Base-by-base conservation (phyloP, 2,329 filamentous ascomycete genomes). In the Pleoardoris graminearum region DNA sequence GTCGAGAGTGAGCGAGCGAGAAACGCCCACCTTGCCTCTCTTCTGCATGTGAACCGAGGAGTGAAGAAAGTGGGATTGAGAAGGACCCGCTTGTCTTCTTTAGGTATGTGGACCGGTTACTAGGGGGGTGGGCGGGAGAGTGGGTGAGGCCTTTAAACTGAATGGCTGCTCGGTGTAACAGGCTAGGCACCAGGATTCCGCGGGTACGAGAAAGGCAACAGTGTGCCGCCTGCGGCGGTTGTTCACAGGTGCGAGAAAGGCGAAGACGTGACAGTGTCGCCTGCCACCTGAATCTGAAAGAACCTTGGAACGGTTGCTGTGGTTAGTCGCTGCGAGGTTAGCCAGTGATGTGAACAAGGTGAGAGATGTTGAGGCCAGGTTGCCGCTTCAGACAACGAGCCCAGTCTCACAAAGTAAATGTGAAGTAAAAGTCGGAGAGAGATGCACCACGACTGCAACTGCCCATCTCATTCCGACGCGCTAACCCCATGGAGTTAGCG, bases 401-500 rank as follows among this genome's bases (percentile, higher is more conserved):
- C 17, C 14, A 37, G 6, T 22, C 10, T 21, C 30, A 25, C n/a
- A 12, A 25, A 17, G 7, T 19, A 21, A 17, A 14, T 17, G 49
- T 16, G 29, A 23, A 51, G 23, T 29, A 7, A 17, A 11, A 32
- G 36, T 25, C 11, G 29, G 22, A 27, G 23, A 42, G n/a, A 16
- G 11, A 25, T 12, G 4, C 8, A 7, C 25, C 8, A 16, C 11
- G 41, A 22, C 25, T 23, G 17, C 12, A 35, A 27, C 32, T 46
- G 23, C 27, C 27, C 22, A 11, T 11, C 29, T 16, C 39, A 27
- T 30, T 21, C 51, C 50, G 23, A 46, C 51, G 48, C 53, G 38
- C 59, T 53, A 54, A 38, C 16, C 33, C 35, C 32, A 25, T n/a
- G n/a, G n/a, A n/a, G 4, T 51, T 54, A 62, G 60, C 61, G 58